Conservation (phyloP, 495 filamentous ascomycete genomes). For the Xylaria sp. region DNA sequence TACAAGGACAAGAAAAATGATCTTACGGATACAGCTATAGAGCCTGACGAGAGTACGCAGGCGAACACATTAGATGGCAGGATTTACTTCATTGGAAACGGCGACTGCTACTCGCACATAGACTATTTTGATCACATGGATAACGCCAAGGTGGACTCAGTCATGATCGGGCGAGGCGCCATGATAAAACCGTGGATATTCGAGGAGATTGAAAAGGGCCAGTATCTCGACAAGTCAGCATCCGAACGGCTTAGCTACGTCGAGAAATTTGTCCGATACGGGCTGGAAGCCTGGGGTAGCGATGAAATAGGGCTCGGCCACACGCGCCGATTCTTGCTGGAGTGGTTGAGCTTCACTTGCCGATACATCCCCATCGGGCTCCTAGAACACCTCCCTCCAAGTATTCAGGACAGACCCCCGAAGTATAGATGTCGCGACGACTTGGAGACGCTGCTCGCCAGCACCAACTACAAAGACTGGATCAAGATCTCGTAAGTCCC, state of each 20-base stretch:
- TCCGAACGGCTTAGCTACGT: conserved; percentile 84
- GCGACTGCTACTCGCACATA: conserved; percentile 90
- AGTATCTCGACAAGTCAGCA: conserved; percentile 94
- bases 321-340: conserved; percentile 87
- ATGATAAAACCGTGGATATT: conserved; percentile 98
- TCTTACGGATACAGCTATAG: conserved; percentile 75
- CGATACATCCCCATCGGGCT: conserved; percentile 91
- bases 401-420: conserved; percentile 85
- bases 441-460: conserved; percentile 87
- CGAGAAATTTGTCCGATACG: conserved; percentile 87
- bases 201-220: conserved; percentile 89
- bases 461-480: conserved; percentile 94
- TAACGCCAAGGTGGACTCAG: conserved; percentile 78
- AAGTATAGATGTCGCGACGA: conserved; percentile 84
- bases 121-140: conserved; percentile 84
- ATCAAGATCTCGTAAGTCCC: conserved; percentile 87
- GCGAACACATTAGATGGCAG: conserved; percentile 61
- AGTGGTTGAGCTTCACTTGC: conserved; percentile 92
- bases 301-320: conserved; percentile 91
- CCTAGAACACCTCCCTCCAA: conserved; percentile 84
- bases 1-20: conserved; percentile 69
- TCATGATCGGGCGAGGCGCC: conserved; percentile 92
- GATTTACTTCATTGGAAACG: conserved; percentile 93
- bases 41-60: conserved; percentile 70
- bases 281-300: conserved; percentile 90